These are phyloP conservation scores for Aspergillus udagawae DNA, from an alignment of 2,329 filamentous ascomycete genomes.

Conservation along the genomic window DNA sequence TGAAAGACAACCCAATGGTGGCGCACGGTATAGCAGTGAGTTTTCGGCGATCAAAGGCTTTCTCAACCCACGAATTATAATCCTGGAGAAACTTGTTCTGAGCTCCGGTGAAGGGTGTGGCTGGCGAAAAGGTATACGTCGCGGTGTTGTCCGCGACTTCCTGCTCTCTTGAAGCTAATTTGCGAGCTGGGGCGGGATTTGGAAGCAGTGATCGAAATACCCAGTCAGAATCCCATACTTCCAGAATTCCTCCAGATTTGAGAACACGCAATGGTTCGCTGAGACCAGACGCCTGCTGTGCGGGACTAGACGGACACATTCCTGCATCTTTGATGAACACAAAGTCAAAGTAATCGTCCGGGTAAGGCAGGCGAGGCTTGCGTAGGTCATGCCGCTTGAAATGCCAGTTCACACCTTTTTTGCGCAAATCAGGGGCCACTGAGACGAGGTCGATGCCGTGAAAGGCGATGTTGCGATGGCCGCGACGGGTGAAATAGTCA, in stretches of 20 bases:
- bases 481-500: constrained; percentile 67
- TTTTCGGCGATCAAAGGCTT: constrained; percentile 67
- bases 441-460: constrained; percentile 79
- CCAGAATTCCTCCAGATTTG: constrained; percentile 71
- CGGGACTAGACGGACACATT: constrained; percentile 58
- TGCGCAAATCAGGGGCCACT: constrained; percentile 60
- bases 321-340: constrained; percentile 84
- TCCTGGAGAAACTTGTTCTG: constrained; percentile 78
- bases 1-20: constrained; percentile 67
- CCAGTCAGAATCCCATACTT: constrained; percentile 88
- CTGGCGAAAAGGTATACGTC: constrained; percentile 76
- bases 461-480: constrained; percentile 68
- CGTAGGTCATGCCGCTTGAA: constrained; percentile 87
- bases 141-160: constrained; percentile 65
- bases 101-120: constrained; percentile 75
- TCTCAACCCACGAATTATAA: constrained; percentile 77
- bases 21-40: constrained; percentile 75
- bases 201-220: constrained; percentile 77
- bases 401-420: constrained; percentile 77
- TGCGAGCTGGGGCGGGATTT: constrained; percentile 61
- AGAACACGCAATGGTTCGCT: constrained; percentile 76
- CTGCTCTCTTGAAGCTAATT: constrained; percentile 58
- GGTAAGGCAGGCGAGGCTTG: constrained; percentile 70
- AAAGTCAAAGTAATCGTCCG: constrained; percentile 76
- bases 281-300: constrained; percentile 52